A percentile compares a stretch with the other conserved stretches of the same genome.
phyloP scores from a whole-genome alignment of 2,329 filamentous ascomycete species.

The Neoarthrinium moseri region DNA sequence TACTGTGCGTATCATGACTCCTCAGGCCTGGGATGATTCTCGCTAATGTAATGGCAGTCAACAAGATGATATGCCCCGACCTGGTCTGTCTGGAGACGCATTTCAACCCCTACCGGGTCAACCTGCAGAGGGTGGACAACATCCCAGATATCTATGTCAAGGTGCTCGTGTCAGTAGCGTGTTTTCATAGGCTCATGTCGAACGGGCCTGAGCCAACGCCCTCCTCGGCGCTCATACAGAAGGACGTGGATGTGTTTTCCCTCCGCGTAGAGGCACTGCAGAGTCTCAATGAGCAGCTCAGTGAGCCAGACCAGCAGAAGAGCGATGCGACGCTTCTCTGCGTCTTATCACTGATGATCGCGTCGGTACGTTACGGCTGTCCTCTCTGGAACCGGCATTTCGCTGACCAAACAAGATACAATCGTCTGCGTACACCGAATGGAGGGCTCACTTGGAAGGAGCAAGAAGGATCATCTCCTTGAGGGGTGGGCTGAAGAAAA shows the following conservation, averaged over 20 bases:
- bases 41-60: constrained; percentile 5
- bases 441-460: constrained; percentile 15
- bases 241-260: constrained; percentile 9
- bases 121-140: constrained; percentile 6
- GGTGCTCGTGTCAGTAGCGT: constrained; percentile 11
- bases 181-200: constrained; percentile 13
- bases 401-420: constrained; percentile 9
- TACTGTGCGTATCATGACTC: constrained; percentile 8
- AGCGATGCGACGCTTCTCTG: constrained; percentile 13
- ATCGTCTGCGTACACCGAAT: constrained; percentile 12
- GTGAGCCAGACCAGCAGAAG: constrained; percentile 7
- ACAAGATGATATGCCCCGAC: constrained; percentile 12
- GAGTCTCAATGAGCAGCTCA: constrained; percentile 10
- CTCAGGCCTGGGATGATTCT: background rate
- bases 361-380: constrained; percentile 9
- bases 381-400: background rate
- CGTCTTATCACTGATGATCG: constrained; percentile 11
- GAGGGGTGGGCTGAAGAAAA: constrained; percentile 11
- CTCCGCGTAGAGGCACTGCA: constrained; percentile 10
- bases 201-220: constrained; percentile 5
- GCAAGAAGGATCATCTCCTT: constrained; percentile 13
- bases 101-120: constrained; percentile 13
- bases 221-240: constrained; percentile 7
- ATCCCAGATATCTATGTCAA: constrained; percentile 13
- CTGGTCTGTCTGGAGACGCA: constrained; percentile 10